Base-by-base conservation (phyloP, 768 basidiomycete genomes). In the Dentipellis fragilis region DNA sequence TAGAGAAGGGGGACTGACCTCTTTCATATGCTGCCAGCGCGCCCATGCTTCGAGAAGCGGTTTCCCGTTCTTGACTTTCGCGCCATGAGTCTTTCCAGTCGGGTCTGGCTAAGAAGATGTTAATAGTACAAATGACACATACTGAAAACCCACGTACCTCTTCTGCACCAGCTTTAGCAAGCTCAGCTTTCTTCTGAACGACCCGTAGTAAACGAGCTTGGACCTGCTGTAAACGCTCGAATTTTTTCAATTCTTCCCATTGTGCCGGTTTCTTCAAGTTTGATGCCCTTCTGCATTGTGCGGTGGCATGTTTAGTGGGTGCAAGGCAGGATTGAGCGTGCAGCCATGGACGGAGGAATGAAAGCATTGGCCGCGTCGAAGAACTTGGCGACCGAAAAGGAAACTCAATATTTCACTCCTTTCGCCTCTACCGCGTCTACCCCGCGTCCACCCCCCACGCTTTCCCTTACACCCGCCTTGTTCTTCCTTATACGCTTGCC, bases 41-140 rank as follows among this genome's bases (percentile, higher is more conserved):
- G 34, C 12, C 52, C 52, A 53, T 42, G 52, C 52, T 10, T 53
- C 52, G 4, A 35, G 52, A 11, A 53, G 17, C 17, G 52, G 52
- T 35, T 53, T 53, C 22, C 21, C 29, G 40, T 19, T 45, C 29
- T 40, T 53, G 10, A 53, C 14, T 34, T 53, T 23, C 4, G 29
- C 12, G 6, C 29, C 52, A 23, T 23, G 21, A 42, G 38, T 35
- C 14, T 17, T 12, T 23, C 36, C 39, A 19, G 17, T 40, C 10
- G 29, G 29, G 6, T 53, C 42, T 45, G 52, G 19, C 21, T 29
- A 1, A 35, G 11, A n/a, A 34, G 23, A 14, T 12, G 29, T 29
- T 29, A 29, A 29, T 29, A 6, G 29, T 6, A 6, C 6, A 29
- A 29, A 29, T 29, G 3, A 3, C 29, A 29, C 6, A 29, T 29